These are phyloP conservation scores for Penicillium alfredii DNA, from an alignment of 495 filamentous ascomycete genomes.

Conservation along the genomic window DNA sequence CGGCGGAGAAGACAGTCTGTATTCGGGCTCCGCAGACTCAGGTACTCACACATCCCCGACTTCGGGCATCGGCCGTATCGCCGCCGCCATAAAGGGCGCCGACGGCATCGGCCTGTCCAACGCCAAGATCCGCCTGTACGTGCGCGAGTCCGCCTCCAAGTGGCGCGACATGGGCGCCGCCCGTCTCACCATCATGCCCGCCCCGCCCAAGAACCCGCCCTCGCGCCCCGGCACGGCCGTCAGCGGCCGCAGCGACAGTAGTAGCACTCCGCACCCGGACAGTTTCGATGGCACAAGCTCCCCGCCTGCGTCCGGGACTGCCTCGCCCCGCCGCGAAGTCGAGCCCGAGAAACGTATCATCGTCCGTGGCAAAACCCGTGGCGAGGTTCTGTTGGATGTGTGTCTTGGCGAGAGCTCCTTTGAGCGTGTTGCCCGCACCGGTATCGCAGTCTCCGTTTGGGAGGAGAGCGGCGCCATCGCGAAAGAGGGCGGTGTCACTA, in stretches of 20 bases:
- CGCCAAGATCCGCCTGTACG: constrained; percentile 76
- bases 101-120: constrained; percentile 60
- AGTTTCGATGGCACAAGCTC: too few relatives aligned
- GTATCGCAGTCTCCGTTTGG: constrained; percentile 83
- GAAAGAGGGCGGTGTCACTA: constrained; percentile 62
- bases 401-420: constrained; percentile 80
- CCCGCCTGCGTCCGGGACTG: constrained; percentile 30
- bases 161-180: constrained; percentile 91
- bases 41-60: constrained; percentile 36
- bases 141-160: constrained; percentile 65
- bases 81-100: constrained; percentile 46
- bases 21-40: constrained; percentile 53
- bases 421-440: constrained; percentile 71
- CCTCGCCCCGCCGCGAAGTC: constrained; percentile 30
- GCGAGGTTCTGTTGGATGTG: constrained; percentile 69
- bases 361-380: constrained; percentile 61
- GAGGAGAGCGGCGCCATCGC: constrained; percentile 68
- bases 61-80: constrained; percentile 51
- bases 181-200: constrained; percentile 70
- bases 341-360: constrained; percentile 74
- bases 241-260: constrained; percentile 24
- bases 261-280: constrained; percentile 1
- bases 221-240: constrained; percentile 31
- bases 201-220: constrained; percentile 44
- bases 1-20: constrained; percentile 55